Percentiles rank a stretch among this genome's conserved stretches.
phyloP scores from a whole-genome alignment of 805 yeast genomes.

The Metschnikowia bowlesiae region DNA sequence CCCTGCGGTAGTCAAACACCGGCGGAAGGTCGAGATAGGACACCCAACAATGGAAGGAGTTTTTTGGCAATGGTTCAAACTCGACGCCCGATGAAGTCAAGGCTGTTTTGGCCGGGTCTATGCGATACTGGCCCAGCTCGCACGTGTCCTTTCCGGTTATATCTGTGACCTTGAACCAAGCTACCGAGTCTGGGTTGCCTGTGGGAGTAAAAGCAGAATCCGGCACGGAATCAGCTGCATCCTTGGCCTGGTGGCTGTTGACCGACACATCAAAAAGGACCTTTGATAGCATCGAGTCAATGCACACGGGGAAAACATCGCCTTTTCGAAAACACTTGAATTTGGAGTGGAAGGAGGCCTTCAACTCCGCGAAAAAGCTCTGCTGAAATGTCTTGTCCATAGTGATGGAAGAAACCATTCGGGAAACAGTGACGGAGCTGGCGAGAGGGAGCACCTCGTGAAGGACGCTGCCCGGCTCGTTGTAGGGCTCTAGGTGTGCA shows the following conservation, averaged over 20 bases:
- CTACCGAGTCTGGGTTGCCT: conserved; percentile 66
- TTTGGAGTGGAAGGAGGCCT: conserved; percentile 54
- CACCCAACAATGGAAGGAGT: conserved; percentile 40
- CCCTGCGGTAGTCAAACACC: conserved; percentile 30
- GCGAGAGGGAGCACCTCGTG: conserved; percentile 46
- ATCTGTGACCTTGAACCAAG: conserved; percentile 77
- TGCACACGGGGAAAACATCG: conserved; percentile 71
- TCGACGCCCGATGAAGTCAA: conserved; percentile 66
- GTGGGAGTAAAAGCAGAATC: conserved; percentile 42
- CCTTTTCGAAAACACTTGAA: conserved; percentile 57
- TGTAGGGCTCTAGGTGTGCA: conserved; percentile 20
- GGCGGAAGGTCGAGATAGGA: conserved; percentile 44
- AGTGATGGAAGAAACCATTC: conserved; percentile 67
- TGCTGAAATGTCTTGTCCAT: conserved; percentile 60
- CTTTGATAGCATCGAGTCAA: conserved; percentile 65
- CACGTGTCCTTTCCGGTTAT: conserved; percentile 31
- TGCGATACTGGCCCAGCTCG: conserved; percentile 41
- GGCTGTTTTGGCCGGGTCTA: conserved; percentile 66
- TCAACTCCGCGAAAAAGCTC: conserved; percentile 56
- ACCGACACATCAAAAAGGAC: conserved; percentile 36
- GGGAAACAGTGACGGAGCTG: conserved; percentile 56
- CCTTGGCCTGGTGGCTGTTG: conserved; percentile 16
- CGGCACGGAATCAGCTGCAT: conserved; percentile 4
- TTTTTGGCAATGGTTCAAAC: conserved; percentile 31
- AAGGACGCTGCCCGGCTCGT: conserved; percentile 9